Evolutionary conservation across 2,329 filamentous ascomycete genomes (phyloP).

Genomic region (Beauveria varroae): DNA sequence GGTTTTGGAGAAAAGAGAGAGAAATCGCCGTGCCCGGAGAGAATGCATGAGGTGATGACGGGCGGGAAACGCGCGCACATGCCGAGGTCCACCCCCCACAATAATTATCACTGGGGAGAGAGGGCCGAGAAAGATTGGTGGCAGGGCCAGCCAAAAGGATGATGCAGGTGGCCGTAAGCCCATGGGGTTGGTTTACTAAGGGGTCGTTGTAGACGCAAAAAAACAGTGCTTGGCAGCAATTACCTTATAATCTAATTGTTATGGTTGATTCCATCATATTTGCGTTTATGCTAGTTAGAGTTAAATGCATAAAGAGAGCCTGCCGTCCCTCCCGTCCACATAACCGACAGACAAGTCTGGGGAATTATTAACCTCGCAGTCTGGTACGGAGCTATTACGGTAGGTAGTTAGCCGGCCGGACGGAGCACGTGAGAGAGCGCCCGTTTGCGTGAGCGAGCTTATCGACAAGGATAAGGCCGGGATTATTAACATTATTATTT

Average conservation of each 20-base stretch:
- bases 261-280: not conserved
- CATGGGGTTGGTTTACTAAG: constrained; percentile 7
- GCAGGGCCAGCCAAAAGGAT: not conserved
- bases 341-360: no score
- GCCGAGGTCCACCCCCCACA: constrained; percentile 21
- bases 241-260: not conserved
- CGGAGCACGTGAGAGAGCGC: no score
- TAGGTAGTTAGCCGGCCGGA: no score
- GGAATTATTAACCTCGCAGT: no score
- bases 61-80: constrained; percentile 16
- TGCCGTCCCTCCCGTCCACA: no score
- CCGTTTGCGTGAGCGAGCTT: no score
- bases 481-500: no score
- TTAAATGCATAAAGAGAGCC: no score
- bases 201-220: not conserved
- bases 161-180: constrained; percentile 5
- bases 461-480: no score
- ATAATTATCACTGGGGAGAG: not conserved
- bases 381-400: no score
- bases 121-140: not conserved
- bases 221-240: not conserved
- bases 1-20: not conserved
- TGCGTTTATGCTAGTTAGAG: not conserved
- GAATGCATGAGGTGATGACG: not conserved
- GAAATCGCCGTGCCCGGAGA: constrained; percentile 8